Percentiles rank a stretch among this genome's conserved stretches.
These are phyloP conservation scores for Ploettnerulaceae sp. DNA, from an alignment of 2,329 filamentous ascomycete species.

Conservation along the genomic window DNA sequence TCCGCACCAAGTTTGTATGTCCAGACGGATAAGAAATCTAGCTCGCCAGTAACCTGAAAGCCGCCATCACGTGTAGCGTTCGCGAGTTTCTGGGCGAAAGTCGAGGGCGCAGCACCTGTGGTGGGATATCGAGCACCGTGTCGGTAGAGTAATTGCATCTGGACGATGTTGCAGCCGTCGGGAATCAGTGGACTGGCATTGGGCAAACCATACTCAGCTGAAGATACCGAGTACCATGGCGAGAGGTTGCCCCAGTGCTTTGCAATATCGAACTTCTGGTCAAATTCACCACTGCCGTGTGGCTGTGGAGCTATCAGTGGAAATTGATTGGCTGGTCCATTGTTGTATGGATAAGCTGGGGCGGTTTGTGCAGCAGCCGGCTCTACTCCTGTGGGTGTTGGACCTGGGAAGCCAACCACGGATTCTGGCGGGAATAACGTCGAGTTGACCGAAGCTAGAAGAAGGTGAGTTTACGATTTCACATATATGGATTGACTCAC, in stretches of 20 bases:
- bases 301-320: constrained; percentile 14
- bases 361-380: constrained; percentile 12
- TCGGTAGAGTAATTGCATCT: constrained; percentile 15
- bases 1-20: constrained; percentile 17
- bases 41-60: constrained; percentile 11
- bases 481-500: constrained; percentile 1
- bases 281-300: constrained; percentile 8
- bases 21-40: constrained; percentile 11
- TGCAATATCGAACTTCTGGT: constrained; percentile 13
- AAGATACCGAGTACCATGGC: constrained; percentile 16
- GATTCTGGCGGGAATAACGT: constrained; percentile 11
- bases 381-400: constrained; percentile 12
- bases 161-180: constrained; percentile 14
- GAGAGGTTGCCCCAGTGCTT: constrained; percentile 17
- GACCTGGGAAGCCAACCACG: constrained; percentile 13
- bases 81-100: constrained; percentile 11
- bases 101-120: constrained; percentile 8
- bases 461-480: not conserved
- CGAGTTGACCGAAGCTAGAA: constrained; percentile 8
- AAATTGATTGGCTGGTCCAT: constrained; percentile 13
- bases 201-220: constrained; percentile 14
- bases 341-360: constrained; percentile 12
- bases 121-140: constrained; percentile 17
- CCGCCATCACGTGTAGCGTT: constrained; percentile 10
- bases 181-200: constrained; percentile 14